phyloP scores from a whole-genome alignment of 441 rosid species.

The Dalechampia spathulata region DNA sequence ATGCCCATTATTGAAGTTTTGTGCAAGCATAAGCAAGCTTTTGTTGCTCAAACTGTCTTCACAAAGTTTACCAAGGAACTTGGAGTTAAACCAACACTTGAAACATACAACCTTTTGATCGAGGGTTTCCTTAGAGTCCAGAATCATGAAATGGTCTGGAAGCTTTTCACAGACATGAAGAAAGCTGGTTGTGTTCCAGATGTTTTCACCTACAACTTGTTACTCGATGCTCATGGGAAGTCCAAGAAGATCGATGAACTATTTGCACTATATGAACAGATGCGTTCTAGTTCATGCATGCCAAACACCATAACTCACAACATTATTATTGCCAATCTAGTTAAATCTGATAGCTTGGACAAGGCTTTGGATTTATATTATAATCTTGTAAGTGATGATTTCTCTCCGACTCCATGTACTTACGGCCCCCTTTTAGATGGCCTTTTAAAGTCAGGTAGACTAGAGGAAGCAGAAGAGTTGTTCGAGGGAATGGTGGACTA shows the following conservation, averaged over 20 bases:
- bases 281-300: conserved; percentile 46
- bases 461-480: conserved; percentile 55
- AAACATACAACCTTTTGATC: conserved; percentile 53
- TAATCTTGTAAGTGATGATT: conserved; percentile 62
- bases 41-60: conserved; percentile 45
- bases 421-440: conserved; percentile 86
- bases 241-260: conserved; percentile 47
- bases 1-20: conserved; percentile 57
- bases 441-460: conserved; percentile 57
- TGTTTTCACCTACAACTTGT: conserved; percentile 60
- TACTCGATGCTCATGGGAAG: conserved; percentile 68
- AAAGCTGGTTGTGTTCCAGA: conserved; percentile 53
- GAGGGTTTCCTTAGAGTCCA: conserved; percentile 53
- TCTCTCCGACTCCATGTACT: conserved; percentile 76
- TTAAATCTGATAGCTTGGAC: conserved; percentile 50
- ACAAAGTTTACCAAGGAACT: conserved; percentile 52
- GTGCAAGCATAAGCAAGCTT: conserved; percentile 49
- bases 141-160: conserved; percentile 38
- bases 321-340: conserved; percentile 66
- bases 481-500: conserved; percentile 76
- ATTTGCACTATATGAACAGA: conserved; percentile 52
- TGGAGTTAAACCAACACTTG: conserved; percentile 42
- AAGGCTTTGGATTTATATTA: conserved; percentile 66
- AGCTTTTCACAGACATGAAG: conserved; percentile 55
- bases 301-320: conserved; percentile 72